Evolutionary conservation across 225 moss, liverwort and hornwort genomes (phyloP), one percentile per base, ranked within the genome.

Genomic region (Pseudoscleropodium purum): DNA sequence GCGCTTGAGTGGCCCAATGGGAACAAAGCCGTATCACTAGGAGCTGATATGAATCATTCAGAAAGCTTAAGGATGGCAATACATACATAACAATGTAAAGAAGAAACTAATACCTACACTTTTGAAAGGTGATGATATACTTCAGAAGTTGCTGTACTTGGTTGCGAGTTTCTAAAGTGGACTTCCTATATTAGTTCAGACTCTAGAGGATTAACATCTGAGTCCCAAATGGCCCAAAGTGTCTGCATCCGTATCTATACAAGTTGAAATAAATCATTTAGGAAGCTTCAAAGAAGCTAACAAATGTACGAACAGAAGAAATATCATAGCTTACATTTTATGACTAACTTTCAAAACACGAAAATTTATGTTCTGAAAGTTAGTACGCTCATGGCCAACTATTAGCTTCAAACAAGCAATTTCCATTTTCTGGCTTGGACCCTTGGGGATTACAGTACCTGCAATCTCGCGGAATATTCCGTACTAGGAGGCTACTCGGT

Each of bases 391-490:
- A 37, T 8, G 33, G 77, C 65, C 77, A 39, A 52, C 30, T 39
- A 78, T 24, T n/a, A 30, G 16, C 77, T 78, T 78, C 66, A 8
- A 67, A 41, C 39, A 52, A 49, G 4, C 2, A 39, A 12, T 39
- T 52, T 54, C 23, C 31, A 30, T 16, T 31, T n/a, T 64, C 9
- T 8, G 64, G 24, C 61, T 61, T 47, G 27, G 36, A 18, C 5
- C 9, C 17, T 29, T 20, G 11, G 18, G 31, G 3, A 49, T 33
- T 39, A 30, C 36, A 39, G 24, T 93, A 96, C 96, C 95, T 95
- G 96, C 98, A 98, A 85, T 97, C 96, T 60, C 98, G 95, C 65
- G 98, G 97, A 36, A 98, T 97, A 90, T 98, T 98, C 84, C 98
- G 94, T 61, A 98, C 98, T 87, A 98, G 66, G 51, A 98, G 98